These are phyloP conservation scores for Sanchytrium tribonematis DNA, from an alignment of 371 early-diverging fungal species.

Conservation along the genomic window DNA sequence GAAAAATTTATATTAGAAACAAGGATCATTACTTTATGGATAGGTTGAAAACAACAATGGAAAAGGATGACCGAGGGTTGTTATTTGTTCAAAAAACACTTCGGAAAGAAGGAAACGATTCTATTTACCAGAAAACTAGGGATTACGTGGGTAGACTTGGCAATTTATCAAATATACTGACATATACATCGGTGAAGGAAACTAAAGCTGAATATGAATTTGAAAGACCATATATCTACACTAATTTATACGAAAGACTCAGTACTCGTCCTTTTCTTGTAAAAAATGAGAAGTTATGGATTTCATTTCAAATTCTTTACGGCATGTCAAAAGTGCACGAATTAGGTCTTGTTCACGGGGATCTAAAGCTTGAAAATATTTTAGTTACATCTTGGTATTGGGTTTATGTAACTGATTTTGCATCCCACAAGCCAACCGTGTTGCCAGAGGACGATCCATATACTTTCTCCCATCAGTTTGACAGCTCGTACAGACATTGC, in stretches of 20 bases:
- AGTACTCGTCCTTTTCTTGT: slow-evolving; percentile 76
- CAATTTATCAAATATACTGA: not conserved
- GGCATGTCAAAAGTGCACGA: slow-evolving; percentile 48
- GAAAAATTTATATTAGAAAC: too few relatives aligned
- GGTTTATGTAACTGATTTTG: slow-evolving; percentile 62
- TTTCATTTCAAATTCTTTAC: slow-evolving; percentile 52
- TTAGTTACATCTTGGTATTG: slow-evolving; percentile 76
- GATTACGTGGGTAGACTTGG: too few relatives aligned
- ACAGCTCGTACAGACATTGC: slow-evolving; percentile 47
- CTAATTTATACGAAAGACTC: slow-evolving; percentile 59
- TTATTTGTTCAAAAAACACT: too few relatives aligned
- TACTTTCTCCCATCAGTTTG: slow-evolving; percentile 76
- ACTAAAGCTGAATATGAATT: not conserved
- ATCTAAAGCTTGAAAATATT: slow-evolving; percentile 66
- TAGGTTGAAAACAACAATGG: too few relatives aligned
- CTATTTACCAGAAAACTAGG: too few relatives aligned
- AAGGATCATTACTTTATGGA: too few relatives aligned
- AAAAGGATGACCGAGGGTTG: too few relatives aligned
- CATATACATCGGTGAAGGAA: not conserved
- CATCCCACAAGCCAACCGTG: slow-evolving; percentile 60
- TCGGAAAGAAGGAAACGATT: too few relatives aligned
- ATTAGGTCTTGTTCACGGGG: slow-evolving; percentile 45
- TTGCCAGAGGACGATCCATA: slow-evolving; percentile 84
- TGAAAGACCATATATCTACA: slow-evolving; percentile 41
- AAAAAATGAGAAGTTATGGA: slow-evolving; percentile 63